These are phyloP conservation scores for Piromyces finnis DNA, from an alignment of 192 early-diverging fungal species.

Conservation along the genomic window DNA sequence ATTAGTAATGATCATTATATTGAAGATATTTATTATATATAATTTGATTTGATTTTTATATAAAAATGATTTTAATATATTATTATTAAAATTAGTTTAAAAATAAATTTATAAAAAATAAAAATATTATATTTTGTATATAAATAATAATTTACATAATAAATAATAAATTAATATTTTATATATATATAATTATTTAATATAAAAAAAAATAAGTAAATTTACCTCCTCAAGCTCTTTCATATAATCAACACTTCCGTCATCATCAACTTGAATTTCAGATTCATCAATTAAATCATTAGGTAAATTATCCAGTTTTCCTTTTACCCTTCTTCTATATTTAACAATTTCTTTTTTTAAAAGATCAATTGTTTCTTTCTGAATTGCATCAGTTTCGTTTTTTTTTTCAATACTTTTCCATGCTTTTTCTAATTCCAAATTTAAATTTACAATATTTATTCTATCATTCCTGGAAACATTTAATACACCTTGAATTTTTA, in stretches of 20 bases:
- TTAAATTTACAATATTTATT: background rate
- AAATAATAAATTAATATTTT: too few relatives aligned
- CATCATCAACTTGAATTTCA: background rate
- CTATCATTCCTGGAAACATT: background rate
- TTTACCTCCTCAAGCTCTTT: background rate
- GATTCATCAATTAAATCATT: background rate
- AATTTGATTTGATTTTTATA: too few relatives aligned
- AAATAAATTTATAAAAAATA: too few relatives aligned
- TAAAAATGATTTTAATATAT: too few relatives aligned
- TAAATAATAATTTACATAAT: too few relatives aligned
- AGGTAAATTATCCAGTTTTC: background rate
- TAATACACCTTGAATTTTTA: background rate
- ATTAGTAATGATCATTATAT: too few relatives aligned
- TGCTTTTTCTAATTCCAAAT: background rate
- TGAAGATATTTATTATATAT: too few relatives aligned
- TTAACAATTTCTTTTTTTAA: background rate
- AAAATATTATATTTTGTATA: too few relatives aligned
- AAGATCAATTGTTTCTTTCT: background rate
- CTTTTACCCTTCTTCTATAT: background rate
- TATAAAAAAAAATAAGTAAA: background rate
- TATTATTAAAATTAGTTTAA: too few relatives aligned
- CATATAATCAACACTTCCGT: background rate
- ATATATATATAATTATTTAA: too few relatives aligned
- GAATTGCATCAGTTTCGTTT: background rate
- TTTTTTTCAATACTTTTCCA: background rate